Base-by-base conservation (phyloP, 352 stramenopile species). In the Pythium biforme region DNA sequence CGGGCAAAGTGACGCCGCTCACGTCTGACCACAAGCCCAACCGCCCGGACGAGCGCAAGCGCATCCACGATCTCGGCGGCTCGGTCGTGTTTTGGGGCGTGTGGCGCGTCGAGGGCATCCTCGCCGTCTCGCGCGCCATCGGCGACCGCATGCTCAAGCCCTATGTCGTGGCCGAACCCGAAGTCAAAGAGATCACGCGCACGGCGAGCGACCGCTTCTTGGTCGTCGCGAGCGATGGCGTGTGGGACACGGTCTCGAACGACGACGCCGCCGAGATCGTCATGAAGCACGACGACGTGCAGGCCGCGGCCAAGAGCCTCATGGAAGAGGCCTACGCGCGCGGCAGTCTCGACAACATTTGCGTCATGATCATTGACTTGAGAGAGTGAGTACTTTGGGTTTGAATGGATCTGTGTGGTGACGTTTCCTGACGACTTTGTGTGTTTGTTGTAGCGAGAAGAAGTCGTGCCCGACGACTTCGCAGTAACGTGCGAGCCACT, bases 41-140 rank as follows among this genome's bases (percentile, higher is more conserved):
- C 60, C 86, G 88, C 26, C 83, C 86, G 29, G 90, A 97, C 47
- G 93, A 98, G 74, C 79, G 82, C 46, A 85, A 89, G 53, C 80
- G 93, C 39, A 95, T 98, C 55, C 79, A 89, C 43, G 81, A 92
- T 49, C 69, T 96, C 19, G 92, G 93, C 27, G 93, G 93, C 40
- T 92, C 77, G 23, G 88, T 98, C 3, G 86, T 96, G 14, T 90
- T 96, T 55, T 96, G 87, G 84, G 93, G 93, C 22, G 86, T 97
- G 37, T 97, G 90, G 88, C 86, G 94, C 45, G 93, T 98, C n/a
- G 85, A 97, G 69, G 94, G 93, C 34, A 94, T 97, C 51, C 76
- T 98, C 45, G 93, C 93, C 20, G 91, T 98, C 27, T 97, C 89
- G 15, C 88, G 88, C 33, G 89, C 90, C 29, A 97, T 98, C 57